These are phyloP conservation scores for Ophiosphaerella herpotricha DNA, from an alignment of 2,329 filamentous ascomycete genomes.

Conservation along the genomic window DNA sequence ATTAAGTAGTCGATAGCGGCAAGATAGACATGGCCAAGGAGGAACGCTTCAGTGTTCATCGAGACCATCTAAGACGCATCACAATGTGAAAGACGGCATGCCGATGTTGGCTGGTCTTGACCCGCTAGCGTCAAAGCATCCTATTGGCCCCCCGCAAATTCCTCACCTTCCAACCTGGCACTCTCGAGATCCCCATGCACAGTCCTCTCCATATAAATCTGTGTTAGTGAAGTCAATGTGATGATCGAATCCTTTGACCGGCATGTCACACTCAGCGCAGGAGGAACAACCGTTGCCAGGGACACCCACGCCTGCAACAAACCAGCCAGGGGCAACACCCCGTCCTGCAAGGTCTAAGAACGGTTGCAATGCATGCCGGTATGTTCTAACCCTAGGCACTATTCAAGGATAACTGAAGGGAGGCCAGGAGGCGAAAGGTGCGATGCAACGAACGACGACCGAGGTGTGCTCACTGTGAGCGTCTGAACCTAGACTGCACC, in stretches of 20 bases:
- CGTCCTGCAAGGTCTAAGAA: slow-evolving; percentile 38
- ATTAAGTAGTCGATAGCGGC: no score
- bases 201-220: not conserved
- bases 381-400: not conserved
- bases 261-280: slow-evolving; percentile 26
- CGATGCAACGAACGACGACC: slow-evolving; percentile 61
- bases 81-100: not conserved
- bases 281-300: slow-evolving; percentile 16
- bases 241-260: not conserved
- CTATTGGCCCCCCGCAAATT: slow-evolving; percentile 15
- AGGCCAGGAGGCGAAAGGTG: slow-evolving; percentile 56
- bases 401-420: slow-evolving; percentile 9
- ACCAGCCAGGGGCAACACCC: slow-evolving; percentile 13
- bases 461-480: slow-evolving; percentile 58
- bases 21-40: no score
- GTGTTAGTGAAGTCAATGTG: no score
- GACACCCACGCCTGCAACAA: slow-evolving; percentile 14
- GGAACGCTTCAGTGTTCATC: no score
- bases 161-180: slow-evolving; percentile 3
- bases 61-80: no score
- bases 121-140: slow-evolving; percentile 8
- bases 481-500: slow-evolving; percentile 58
- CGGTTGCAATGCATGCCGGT: slow-evolving; percentile 40
- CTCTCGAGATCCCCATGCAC: not conserved
- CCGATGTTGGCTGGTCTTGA: not conserved